Evolutionary conservation across 768 basidiomycete species (phyloP).

Genomic region (Hygrocybe punicea): DNA sequence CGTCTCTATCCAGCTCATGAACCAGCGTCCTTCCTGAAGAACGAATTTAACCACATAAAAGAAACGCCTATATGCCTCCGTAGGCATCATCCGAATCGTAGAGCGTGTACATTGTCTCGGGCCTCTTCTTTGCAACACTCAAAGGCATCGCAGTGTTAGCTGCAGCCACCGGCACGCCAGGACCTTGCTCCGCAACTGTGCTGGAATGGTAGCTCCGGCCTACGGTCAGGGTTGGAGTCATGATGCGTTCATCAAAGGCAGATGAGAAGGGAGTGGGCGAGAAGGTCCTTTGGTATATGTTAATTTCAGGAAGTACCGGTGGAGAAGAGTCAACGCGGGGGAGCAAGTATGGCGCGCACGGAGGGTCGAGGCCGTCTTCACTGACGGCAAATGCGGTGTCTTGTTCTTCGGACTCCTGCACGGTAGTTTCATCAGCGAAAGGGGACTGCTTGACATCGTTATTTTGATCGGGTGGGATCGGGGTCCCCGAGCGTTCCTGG

Average conservation of each 20-base stretch:
- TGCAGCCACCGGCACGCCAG: background rate
- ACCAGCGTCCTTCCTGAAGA: background rate
- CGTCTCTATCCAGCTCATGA: background rate
- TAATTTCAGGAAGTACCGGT: constrained; percentile 42
- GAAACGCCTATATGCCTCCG: constrained; percentile 9
- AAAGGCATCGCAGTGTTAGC: background rate
- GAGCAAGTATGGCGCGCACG: constrained; percentile 20
- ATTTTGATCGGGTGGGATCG: no score
- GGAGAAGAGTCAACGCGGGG: constrained; percentile 36
- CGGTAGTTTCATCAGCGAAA: no score
- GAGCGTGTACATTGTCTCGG: constrained; percentile 19
- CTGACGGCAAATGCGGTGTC: background rate
- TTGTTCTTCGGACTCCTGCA: no score
- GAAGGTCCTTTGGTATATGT: constrained; percentile 30
- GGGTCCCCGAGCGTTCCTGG: background rate
- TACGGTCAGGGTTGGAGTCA: constrained; percentile 11
- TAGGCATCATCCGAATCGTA: constrained; percentile 14
- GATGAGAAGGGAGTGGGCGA: constrained; percentile 19
- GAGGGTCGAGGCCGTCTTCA: constrained; percentile 21
- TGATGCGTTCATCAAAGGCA: constrained; percentile 9
- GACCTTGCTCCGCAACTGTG: background rate
- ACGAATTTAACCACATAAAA: background rate
- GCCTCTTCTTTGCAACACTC: constrained; percentile 27
- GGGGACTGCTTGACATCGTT: no score
- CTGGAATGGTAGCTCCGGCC: background rate